A percentile compares a stretch with the other conserved stretches of the same genome.
Conservation (phyloP, 1,284 basidiomycete genomes). For the Irpex lacteus region DNA sequence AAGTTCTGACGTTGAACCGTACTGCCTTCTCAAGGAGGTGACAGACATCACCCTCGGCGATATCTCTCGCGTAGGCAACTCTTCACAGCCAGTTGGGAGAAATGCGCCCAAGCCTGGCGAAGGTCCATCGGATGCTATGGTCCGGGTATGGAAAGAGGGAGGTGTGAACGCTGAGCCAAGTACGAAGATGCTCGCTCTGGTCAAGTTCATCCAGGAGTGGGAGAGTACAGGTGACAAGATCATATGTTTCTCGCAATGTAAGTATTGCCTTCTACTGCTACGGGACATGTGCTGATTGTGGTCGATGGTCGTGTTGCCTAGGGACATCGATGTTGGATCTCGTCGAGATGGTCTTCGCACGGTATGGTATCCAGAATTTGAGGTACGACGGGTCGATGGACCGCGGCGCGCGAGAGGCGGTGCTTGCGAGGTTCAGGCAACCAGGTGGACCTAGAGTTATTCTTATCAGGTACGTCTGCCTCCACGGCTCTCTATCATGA, state of each 20-base stretch:
- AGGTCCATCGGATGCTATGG: slow-evolving; percentile 36
- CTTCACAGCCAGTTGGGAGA: background rate
- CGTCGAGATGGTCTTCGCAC: slow-evolving; percentile 52
- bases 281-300: background rate
- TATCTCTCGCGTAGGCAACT: background rate
- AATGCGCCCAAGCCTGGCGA: slow-evolving; percentile 17
- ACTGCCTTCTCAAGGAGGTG: slow-evolving; percentile 1
- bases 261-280: background rate
- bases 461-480: slow-evolving; percentile 48
- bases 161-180: slow-evolving; percentile 62
- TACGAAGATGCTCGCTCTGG: slow-evolving; percentile 63
- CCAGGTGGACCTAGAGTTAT: slow-evolving; percentile 56
- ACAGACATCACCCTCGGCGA: slow-evolving; percentile 12
- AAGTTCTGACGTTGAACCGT: too few species aligned
- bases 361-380: slow-evolving; percentile 55
- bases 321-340: slow-evolving; percentile 74
- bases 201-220: slow-evolving; percentile 55
- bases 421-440: slow-evolving; percentile 49
- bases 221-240: slow-evolving; percentile 63
- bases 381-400: slow-evolving; percentile 69
- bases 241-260: slow-evolving; percentile 70
- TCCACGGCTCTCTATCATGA: background rate
- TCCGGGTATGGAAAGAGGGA: slow-evolving; percentile 50
- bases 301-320: slow-evolving; percentile 24
- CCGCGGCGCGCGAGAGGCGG: slow-evolving; percentile 44